Evolutionary conservation across 345 rosid species (phyloP).

Genomic region (Noccaea bulbosa): DNA sequence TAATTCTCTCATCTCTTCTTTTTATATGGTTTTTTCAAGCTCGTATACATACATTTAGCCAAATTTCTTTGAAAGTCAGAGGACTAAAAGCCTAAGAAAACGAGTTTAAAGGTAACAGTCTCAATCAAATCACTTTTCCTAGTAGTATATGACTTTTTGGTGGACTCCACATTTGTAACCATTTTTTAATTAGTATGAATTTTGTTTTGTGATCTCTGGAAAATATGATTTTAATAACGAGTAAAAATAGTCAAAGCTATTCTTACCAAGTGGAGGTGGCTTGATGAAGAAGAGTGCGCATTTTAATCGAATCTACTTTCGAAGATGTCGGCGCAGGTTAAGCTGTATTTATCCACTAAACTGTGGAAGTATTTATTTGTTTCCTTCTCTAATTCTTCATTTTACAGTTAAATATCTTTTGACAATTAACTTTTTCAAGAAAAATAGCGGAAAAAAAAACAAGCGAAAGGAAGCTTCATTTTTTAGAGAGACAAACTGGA

Average conservation of each 20-base stretch:
- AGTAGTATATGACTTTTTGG: no score
- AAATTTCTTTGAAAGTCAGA: not conserved
- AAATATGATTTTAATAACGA: not conserved
- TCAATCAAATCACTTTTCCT: not conserved
- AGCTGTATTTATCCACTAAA: constrained; percentile 32
- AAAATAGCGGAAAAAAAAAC: constrained; percentile 15
- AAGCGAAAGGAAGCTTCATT: constrained; percentile 27
- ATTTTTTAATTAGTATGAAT: no score
- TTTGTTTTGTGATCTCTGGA: not conserved
- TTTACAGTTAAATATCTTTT: not conserved
- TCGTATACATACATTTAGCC: not conserved
- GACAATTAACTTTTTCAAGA: constrained; percentile 8
- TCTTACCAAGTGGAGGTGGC: constrained; percentile 53
- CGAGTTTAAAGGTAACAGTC: not conserved
- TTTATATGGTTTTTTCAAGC: constrained; percentile 12
- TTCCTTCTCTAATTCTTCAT: not conserved
- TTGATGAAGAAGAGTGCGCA: constrained; percentile 72
- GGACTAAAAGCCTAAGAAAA: no score
- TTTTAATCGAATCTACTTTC: constrained; percentile 65
- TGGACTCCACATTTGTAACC: no score
- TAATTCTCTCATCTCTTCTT: constrained; percentile 8
- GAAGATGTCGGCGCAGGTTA: constrained; percentile 56
- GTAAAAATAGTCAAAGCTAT: constrained; percentile 37
- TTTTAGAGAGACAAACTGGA: constrained; percentile 37
- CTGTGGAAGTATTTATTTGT: constrained; percentile 21